These are phyloP conservation scores for Sherardia arvensis DNA, from an alignment of 257 asterid species.

Conservation along the genomic window DNA sequence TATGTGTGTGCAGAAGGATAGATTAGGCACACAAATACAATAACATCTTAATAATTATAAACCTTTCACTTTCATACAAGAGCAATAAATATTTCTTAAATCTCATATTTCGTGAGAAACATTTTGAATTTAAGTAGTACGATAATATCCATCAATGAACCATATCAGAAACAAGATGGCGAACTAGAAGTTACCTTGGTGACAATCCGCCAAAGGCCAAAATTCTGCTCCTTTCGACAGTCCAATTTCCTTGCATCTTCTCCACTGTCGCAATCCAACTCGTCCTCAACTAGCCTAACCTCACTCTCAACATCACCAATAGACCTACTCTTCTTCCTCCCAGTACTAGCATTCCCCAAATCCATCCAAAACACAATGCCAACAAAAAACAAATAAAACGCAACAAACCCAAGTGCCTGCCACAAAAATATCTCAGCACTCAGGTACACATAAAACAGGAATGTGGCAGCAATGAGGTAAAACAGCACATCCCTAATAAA, in stretches of 20 bases:
- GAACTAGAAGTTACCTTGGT: constrained; percentile 36
- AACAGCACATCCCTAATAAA: constrained; percentile 86
- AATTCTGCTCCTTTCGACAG: constrained; percentile 17
- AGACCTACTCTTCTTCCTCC: constrained; percentile 20
- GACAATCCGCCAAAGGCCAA: constrained; percentile 29
- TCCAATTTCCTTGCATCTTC: constrained; percentile 23
- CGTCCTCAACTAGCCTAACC: constrained; percentile 19
- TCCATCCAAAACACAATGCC: constrained; percentile 95
- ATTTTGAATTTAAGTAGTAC: not conserved
- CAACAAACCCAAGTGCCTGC: constrained; percentile 97
- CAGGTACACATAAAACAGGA: constrained; percentile 80
- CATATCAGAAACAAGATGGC: not conserved
- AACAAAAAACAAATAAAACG: constrained; percentile 77
- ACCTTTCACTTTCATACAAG: not conserved
- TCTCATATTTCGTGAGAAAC: not conserved
- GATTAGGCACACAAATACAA: not conserved
- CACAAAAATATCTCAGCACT: constrained; percentile 94
- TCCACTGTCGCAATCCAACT: constrained; percentile 52
- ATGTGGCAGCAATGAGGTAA: constrained; percentile 68
- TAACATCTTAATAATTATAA: not conserved
- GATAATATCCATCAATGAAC: not conserved
- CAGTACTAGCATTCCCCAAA: constrained; percentile 34
- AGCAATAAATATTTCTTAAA: not conserved
- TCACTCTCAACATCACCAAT: constrained; percentile 20
- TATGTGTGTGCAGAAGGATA: not conserved